Evolutionary conservation across 1,139 yeast genomes (phyloP).

Genomic region (Suhomyces atakaporum): DNA sequence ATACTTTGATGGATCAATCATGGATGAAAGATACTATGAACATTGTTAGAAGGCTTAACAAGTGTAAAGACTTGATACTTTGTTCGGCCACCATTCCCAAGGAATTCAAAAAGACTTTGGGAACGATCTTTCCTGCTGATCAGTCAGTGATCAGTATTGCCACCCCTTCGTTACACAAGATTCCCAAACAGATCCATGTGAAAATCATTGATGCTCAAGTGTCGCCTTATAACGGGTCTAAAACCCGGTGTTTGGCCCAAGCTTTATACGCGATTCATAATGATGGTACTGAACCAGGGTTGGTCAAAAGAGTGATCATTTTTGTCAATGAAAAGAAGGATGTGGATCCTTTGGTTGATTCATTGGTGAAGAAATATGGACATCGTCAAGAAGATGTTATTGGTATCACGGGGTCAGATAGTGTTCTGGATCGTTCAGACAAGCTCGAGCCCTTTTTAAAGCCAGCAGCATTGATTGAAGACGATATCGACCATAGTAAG

Average conservation of each 20-base stretch:
- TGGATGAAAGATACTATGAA: constrained; percentile 70
- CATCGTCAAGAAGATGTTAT: constrained; percentile 50
- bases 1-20: constrained; percentile 83
- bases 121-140: constrained; percentile 63
- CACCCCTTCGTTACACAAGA: constrained; percentile 79
- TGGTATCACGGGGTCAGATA: constrained; percentile 67
- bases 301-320: constrained; percentile 77
- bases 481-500: constrained; percentile 29
- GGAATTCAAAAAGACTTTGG: constrained; percentile 66
- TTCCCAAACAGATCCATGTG: constrained; percentile 74
- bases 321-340: constrained; percentile 79
- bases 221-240: constrained; percentile 81
- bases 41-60: constrained; percentile 53
- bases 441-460: constrained; percentile 62
- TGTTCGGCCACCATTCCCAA: constrained; percentile 92
- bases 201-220: constrained; percentile 73
- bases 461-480: constrained; percentile 50
- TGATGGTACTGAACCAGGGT: constrained; percentile 80
- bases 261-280: constrained; percentile 81
- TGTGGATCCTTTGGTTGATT: constrained; percentile 58
- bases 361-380: constrained; percentile 53
- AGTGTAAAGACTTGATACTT: constrained; percentile 64
- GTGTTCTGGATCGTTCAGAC: constrained; percentile 56
- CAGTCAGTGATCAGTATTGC: constrained; percentile 56
- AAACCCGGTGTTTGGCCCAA: constrained; percentile 82